Percentiles rank a stretch among this genome's conserved stretches.
Evolutionary conservation across 1,139 yeast genomes (phyloP).

Genomic region (Suhomyces anneliseae): DNA sequence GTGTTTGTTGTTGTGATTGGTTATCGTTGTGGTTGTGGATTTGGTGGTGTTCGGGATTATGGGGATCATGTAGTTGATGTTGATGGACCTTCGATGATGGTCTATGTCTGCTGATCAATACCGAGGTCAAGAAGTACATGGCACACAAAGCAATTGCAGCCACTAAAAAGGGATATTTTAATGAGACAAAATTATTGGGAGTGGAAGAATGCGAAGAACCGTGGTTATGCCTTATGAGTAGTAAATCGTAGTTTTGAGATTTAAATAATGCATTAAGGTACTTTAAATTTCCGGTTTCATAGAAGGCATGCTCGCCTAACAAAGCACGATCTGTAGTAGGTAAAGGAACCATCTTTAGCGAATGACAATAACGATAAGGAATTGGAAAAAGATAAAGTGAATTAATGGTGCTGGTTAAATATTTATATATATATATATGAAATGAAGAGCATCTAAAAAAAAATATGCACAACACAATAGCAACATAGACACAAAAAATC

Average conservation of each 20-base stretch:
- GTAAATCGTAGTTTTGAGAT: conserved; percentile 17
- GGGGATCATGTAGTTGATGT: background rate
- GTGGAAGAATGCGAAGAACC: conserved; percentile 1
- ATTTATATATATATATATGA: background rate
- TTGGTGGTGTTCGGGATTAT: too few relatives aligned
- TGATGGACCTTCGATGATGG: background rate
- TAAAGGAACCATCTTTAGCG: conserved; percentile 17
- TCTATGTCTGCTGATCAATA: background rate
- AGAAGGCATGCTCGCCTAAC: conserved; percentile 33
- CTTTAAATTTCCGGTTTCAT: conserved; percentile 24
- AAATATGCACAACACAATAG: background rate
- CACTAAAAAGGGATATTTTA: background rate
- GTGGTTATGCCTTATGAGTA: conserved; percentile 8
- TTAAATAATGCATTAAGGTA: conserved; percentile 20
- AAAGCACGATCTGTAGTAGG: conserved; percentile 24
- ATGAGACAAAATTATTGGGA: background rate
- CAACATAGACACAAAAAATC: background rate
- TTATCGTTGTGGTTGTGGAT: too few relatives aligned
- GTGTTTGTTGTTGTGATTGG: too few relatives aligned
- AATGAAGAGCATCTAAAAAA: background rate
- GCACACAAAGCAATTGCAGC: background rate
- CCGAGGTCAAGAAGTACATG: background rate
- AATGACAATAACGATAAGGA: background rate
- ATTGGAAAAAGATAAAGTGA: too few relatives aligned
- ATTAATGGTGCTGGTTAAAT: background rate